Evolutionary conservation across 2,329 filamentous ascomycete species (phyloP), one percentile per base, ranked within the genome.

Genomic region (Truncatella angustata): DNA sequence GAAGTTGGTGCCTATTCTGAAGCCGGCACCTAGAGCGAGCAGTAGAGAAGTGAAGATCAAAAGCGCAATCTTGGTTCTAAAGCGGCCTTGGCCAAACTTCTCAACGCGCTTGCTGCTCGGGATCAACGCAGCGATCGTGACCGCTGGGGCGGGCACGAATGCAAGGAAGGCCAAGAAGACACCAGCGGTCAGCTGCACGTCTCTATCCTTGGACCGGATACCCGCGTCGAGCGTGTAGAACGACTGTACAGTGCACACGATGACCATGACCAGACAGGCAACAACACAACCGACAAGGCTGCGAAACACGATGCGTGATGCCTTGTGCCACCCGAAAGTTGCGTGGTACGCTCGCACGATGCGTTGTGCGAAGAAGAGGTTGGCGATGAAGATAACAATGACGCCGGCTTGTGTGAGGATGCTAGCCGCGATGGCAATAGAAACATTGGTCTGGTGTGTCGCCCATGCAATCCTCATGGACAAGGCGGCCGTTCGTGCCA

Each of bases 1-100:
- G 66, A 74, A 84, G 12, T 59, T 68, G 0, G 74, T 77, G 2
- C 76, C 83, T 20, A 75, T 70, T 14, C 83, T 73, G 66, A 83
- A 86, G 4, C 73, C 71, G 0, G 83, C 81, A 9, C 82, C 82
- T 4, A 85, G 66, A 18, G 75, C 78, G 12, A 87, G 69, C 2
- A 85, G 61, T 12, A 69, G 57, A 2, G 76, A 64, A 5, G 75
- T 72, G 3, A 73, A 59, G 9, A 81, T 60, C 3, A 87, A 67
- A n/a, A 86, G 73, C 23, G 66, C 45, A 2, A 79, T 66, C 60
- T 87, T 86, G n/a, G 73, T 72, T 12, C 68, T 64, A 60, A 81
- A 78, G 3, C 75, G 73, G 2, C 84, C 84, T 1, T 65, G 58
- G 2, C 84, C 84, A 56, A 86, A 85, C 35, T 76, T 73, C 50